Percentiles rank a stretch among this genome's conserved stretches.
These are phyloP conservation scores for Thielaviopsis populi DNA, from an alignment of 2,329 filamentous ascomycete species.

Conservation along the genomic window DNA sequence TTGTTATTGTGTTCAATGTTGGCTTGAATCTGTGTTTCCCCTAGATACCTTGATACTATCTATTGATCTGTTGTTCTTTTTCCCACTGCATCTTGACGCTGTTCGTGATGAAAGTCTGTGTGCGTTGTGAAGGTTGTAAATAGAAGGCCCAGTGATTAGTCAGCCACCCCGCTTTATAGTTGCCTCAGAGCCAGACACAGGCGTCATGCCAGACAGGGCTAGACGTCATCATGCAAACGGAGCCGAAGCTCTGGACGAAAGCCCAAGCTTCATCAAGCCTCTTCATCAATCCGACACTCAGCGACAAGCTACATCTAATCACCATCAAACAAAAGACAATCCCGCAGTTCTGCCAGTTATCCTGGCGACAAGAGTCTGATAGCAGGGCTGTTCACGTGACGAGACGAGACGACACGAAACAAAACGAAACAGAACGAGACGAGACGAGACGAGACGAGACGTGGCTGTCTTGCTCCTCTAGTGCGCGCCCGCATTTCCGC, in stretches of 20 bases:
- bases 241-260: background rate
- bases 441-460: no score
- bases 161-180: background rate
- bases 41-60: slow-evolving; percentile 8
- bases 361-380: no score
- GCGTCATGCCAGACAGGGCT: background rate
- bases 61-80: background rate
- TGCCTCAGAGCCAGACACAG: background rate
- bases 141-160: background rate
- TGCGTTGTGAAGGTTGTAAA: background rate
- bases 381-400: no score
- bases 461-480: no score
- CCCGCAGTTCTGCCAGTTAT: no score
- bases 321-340: background rate
- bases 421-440: no score
- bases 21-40: background rate
- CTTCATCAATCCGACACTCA: background rate
- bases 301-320: background rate
- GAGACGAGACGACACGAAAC: no score
- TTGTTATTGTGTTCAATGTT: slow-evolving; percentile 6
- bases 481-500: no score
- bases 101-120: background rate
- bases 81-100: background rate
- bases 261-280: background rate
- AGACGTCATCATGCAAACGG: background rate